phyloP scores from a whole-genome alignment of 2,329 filamentous ascomycete species.

The Arthrobotrys sinensis region DNA sequence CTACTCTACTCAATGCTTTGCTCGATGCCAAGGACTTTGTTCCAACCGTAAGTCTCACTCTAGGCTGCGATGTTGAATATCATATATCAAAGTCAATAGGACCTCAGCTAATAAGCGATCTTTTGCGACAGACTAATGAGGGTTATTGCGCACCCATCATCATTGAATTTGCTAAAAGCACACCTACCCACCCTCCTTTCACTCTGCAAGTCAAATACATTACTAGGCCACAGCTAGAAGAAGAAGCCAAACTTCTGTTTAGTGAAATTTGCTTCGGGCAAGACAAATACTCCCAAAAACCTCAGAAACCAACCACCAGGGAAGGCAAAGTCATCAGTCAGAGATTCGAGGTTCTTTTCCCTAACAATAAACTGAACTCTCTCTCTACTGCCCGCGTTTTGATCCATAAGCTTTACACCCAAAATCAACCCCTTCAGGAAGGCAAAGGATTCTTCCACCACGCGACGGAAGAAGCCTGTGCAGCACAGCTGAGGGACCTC shows the following conservation, averaged over 20 bases:
- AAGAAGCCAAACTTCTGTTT: conserved; percentile 30
- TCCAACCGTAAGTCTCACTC: conserved; percentile 26
- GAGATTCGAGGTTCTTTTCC: conserved; percentile 31
- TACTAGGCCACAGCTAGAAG: conserved; percentile 4
- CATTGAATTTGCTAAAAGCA: conserved; percentile 33
- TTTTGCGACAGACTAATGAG: conserved; percentile 7
- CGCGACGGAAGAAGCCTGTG: conserved; percentile 1
- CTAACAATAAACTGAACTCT: neutral
- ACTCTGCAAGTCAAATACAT: conserved; percentile 28
- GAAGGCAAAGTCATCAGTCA: conserved; percentile 19
- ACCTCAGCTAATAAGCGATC: neutral
- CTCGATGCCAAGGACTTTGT: conserved; percentile 25
- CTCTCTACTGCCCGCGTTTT: neutral
- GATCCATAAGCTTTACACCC: conserved; percentile 19
- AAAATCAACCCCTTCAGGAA: neutral
- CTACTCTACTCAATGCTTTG: conserved; percentile 39
- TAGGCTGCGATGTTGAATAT: too few species aligned
- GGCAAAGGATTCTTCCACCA: neutral
- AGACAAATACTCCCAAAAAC: neutral
- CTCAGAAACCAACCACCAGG: conserved; percentile 15
- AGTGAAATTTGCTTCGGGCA: conserved; percentile 2
- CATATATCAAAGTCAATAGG: neutral
- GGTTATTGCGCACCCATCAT: conserved; percentile 12
- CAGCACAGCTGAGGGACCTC: neutral
- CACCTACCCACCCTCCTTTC: neutral